phyloP scores from a whole-genome alignment of 768 basidiomycete species.

The Lactifluus piperatus region DNA sequence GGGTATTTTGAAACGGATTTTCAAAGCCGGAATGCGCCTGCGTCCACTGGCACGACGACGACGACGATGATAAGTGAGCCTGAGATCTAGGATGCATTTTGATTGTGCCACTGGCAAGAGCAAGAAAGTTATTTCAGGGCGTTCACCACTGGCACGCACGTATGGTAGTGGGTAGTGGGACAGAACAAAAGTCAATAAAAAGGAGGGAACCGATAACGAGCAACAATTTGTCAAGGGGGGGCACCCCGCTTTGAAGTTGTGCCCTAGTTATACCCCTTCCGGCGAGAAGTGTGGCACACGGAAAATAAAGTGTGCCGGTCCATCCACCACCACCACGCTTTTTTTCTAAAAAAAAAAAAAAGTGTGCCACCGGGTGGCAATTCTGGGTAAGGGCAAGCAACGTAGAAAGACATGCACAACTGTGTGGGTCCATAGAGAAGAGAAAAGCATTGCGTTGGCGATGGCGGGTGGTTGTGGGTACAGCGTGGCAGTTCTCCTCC shows the following conservation, averaged over 20 bases:
- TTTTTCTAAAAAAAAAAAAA: neutral
- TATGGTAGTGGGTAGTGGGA: no score
- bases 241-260: no score
- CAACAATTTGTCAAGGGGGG: neutral
- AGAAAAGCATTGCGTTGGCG: no score
- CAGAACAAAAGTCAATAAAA: neutral
- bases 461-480: no score
- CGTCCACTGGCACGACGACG: neutral
- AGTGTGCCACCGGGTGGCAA: neutral
- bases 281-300: neutral
- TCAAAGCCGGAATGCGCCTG: neutral
- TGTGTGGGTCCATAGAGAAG: no score
- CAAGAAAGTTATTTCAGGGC: no score
- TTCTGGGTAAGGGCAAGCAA: neutral
- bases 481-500: no score
- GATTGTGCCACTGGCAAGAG: neutral
- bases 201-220: neutral
- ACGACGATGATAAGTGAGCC: neutral
- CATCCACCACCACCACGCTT: neutral
- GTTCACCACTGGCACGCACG: no score
- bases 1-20: slow-evolving; percentile 13
- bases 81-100: neutral
- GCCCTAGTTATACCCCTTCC: neutral
- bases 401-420: no score
- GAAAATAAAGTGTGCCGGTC: neutral